Evolutionary conservation across 306 rosid genomes (phyloP), one percentile per base, ranked within the genome.

Genomic region (Vigna nakashimae): DNA sequence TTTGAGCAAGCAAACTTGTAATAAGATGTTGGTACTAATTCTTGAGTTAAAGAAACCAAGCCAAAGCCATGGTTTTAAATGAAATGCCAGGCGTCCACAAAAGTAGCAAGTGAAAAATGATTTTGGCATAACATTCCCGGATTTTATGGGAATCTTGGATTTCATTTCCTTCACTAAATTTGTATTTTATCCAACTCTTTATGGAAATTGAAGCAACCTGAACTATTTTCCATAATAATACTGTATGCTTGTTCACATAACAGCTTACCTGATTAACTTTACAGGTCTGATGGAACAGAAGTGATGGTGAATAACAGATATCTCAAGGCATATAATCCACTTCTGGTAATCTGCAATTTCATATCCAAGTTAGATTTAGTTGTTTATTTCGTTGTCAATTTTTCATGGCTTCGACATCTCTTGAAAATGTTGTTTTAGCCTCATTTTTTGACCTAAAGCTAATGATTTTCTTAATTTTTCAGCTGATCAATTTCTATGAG

Each of bases 401-500:
- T 69, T 52, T 38, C 80, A 38, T 71, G 40, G 65, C 60, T 55
- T 69, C 26, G 43, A 46, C 20, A 8, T 2, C 68, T 77, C 28
- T n/a, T 38, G 32, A 83, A 69, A 59, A 71, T 77, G 69, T 13
- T 81, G 32, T 13, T 66, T 20, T 42, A 24, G n/a, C 56, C 30
- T 48, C 69, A 48, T 49, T 43, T 49, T 43, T 34, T 62, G 9
- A 42, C 75, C 26, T 17, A 20, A 46, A 71, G 32, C 10, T 72
- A 28, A 42, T 71, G 48, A 60, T 18, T 73, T 75, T 84, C 67
- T 38, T 73, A 49, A 6, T 57, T 58, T 79, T 82, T 45, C 91
- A 94, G 97, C 84, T 94, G 89, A 90, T 94, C 83, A 89, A 85
- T 88, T 94, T 86, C 86, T 94, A 91, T 24, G 97, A 94, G 96